Conservation (phyloP, 1,284 basidiomycete genomes). For the Meripilus lineatus region DNA sequence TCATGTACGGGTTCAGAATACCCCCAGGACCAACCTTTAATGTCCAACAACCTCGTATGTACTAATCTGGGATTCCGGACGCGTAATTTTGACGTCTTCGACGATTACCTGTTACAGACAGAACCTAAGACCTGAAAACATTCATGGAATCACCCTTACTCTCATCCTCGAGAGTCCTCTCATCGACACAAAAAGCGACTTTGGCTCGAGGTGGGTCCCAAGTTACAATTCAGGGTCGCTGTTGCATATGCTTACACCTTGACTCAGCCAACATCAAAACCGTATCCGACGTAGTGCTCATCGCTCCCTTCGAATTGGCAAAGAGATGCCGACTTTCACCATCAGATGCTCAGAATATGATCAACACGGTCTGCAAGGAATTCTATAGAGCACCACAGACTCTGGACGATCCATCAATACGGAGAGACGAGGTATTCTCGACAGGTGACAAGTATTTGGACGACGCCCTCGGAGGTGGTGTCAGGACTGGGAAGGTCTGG, state of each 20-base stretch:
- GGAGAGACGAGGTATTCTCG: constrained; percentile 45
- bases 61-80: too few species aligned
- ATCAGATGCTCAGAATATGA: constrained; percentile 42
- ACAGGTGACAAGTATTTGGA: constrained; percentile 72
- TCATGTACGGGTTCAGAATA: too few species aligned
- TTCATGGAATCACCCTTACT: too few species aligned
- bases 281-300: constrained; percentile 46
- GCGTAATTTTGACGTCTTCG: too few species aligned
- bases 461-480: constrained; percentile 64
- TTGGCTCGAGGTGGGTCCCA: constrained; percentile 17
- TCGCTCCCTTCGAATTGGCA: constrained; percentile 43
- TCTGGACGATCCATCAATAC: constrained; percentile 33
- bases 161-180: too few species aligned
- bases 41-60: too few species aligned
- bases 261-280: constrained; percentile 24
- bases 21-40: too few species aligned
- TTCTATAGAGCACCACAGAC: constrained; percentile 28
- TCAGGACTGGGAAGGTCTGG: constrained; percentile 74
- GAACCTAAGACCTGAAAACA: too few species aligned
- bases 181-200: constrained; percentile 13
- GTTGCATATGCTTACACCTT: neutral
- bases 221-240: neutral
- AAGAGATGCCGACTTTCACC: constrained; percentile 47
- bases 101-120: too few species aligned
- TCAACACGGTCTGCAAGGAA: constrained; percentile 41